Evolutionary conservation across 2,329 filamentous ascomycete genomes (phyloP).

Genomic region (Aspergillus caelatus): DNA sequence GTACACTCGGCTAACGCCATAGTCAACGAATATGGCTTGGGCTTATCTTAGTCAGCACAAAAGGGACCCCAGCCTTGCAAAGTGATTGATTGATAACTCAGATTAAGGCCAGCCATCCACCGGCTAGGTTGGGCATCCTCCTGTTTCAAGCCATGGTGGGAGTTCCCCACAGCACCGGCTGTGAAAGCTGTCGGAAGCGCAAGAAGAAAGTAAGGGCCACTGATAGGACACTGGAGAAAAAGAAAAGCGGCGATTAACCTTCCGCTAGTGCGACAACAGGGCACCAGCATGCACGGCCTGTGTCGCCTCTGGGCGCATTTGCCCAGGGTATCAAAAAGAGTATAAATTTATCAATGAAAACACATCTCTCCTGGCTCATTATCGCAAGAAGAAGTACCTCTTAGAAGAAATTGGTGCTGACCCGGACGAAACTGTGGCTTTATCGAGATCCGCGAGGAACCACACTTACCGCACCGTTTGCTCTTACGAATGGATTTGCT

Average conservation of each 20-base stretch:
- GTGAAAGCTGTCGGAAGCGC: not conserved
- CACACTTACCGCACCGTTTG: not conserved
- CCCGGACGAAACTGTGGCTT: not conserved
- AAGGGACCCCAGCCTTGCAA: not conserved
- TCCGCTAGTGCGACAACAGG: not conserved
- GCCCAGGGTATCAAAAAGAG: not conserved
- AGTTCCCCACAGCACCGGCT: not conserved
- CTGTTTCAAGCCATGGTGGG: not conserved
- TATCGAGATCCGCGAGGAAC: too few species aligned
- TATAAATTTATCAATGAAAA: slow-evolving; percentile 1
- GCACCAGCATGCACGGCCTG: slow-evolving; percentile 1
- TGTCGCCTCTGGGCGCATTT: not conserved
- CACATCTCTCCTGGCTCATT: not conserved
- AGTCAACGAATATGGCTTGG: not conserved
- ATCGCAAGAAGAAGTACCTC: not conserved
- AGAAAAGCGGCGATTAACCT: not conserved
- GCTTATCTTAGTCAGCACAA: not conserved
- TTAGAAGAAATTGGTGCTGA: not conserved
- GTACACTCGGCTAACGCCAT: too few species aligned
- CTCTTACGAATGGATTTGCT: not conserved
- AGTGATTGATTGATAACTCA: not conserved
- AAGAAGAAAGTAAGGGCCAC: not conserved
- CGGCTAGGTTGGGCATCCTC: not conserved
- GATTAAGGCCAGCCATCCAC: not conserved
- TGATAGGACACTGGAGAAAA: not conserved